Evolutionary conservation across 2,329 filamentous ascomycete species (phyloP).

Genomic region (Oidium heveae): DNA sequence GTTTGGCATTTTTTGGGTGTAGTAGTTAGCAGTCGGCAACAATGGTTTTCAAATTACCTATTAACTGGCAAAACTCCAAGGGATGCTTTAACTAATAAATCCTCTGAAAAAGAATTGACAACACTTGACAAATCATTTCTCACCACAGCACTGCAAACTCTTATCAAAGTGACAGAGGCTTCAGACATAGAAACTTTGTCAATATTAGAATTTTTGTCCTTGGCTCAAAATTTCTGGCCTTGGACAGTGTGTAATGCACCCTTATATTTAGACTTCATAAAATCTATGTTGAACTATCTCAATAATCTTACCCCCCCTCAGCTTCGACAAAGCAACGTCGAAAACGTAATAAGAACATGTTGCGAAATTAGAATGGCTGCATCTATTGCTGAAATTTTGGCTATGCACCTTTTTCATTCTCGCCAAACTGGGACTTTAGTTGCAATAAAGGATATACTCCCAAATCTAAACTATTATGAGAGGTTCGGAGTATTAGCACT

Average conservation of each 20-base stretch:
- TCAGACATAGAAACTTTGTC: slow-evolving; percentile 41
- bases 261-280: slow-evolving; percentile 48
- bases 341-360: slow-evolving; percentile 20
- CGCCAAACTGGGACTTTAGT: slow-evolving; percentile 46
- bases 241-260: slow-evolving; percentile 70
- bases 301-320: slow-evolving; percentile 27
- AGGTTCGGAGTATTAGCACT: slow-evolving; percentile 55
- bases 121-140: slow-evolving; percentile 30
- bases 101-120: slow-evolving; percentile 20
- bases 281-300: slow-evolving; percentile 45
- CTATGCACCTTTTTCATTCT: slow-evolving; percentile 71
- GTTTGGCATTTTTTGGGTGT: slow-evolving; percentile 74
- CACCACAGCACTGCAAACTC: slow-evolving; percentile 41
- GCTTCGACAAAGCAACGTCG: slow-evolving; percentile 24
- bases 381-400: slow-evolving; percentile 64
- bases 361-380: slow-evolving; percentile 49
- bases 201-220: slow-evolving; percentile 65
- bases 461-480: slow-evolving; percentile 55
- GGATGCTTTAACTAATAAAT: slow-evolving; percentile 35
- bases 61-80: slow-evolving; percentile 70
- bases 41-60: slow-evolving; percentile 87
- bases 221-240: slow-evolving; percentile 83
- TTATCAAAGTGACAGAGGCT: slow-evolving; percentile 39
- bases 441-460: slow-evolving; percentile 45
- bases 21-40: slow-evolving; percentile 70